These are phyloP conservation scores for Polyplosphaeria fusca DNA, from an alignment of 495 filamentous ascomycete species.

Conservation along the genomic window DNA sequence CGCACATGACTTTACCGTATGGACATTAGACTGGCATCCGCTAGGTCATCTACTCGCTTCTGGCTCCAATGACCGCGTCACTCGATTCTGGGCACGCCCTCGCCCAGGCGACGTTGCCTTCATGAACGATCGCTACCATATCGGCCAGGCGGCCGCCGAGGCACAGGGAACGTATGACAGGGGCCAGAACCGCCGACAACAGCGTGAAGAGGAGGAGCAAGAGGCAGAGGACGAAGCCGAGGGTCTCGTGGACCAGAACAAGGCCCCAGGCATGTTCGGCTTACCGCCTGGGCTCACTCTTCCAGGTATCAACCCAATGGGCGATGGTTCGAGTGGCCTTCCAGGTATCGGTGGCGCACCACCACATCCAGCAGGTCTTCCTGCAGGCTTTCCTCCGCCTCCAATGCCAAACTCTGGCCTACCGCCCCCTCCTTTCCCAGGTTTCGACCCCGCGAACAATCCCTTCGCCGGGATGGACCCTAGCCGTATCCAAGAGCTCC, in stretches of 20 bases:
- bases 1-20: slow-evolving; percentile 90
- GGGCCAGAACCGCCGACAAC: slow-evolving; percentile 70
- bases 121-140: slow-evolving; percentile 87
- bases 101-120: slow-evolving; percentile 80
- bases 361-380: slow-evolving; percentile 44
- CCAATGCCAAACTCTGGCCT: slow-evolving; percentile 36
- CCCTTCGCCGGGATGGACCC: slow-evolving; percentile 48
- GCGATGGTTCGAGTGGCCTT: slow-evolving; percentile 44
- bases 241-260: slow-evolving; percentile 87
- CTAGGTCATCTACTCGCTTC: slow-evolving; percentile 95
- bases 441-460: neutral
- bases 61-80: slow-evolving; percentile 96
- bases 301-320: slow-evolving; percentile 42
- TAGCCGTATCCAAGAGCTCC: slow-evolving; percentile 60
- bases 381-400: slow-evolving; percentile 46
- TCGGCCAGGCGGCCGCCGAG: slow-evolving; percentile 89
- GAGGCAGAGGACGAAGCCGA: slow-evolving; percentile 91
- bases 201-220: slow-evolving; percentile 87
- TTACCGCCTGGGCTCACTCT: slow-evolving; percentile 50
- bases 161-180: slow-evolving; percentile 89
- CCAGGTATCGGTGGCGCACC: slow-evolving; percentile 54
- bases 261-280: slow-evolving; percentile 42
- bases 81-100: slow-evolving; percentile 89
- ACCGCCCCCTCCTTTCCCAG: slow-evolving; percentile 38
- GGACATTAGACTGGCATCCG: slow-evolving; percentile 97